A percentile compares a stretch with the other conserved stretches of the same genome.
Evolutionary conservation across 257 asterid species (phyloP).

Genomic region (Solanum ossicruentum): DNA sequence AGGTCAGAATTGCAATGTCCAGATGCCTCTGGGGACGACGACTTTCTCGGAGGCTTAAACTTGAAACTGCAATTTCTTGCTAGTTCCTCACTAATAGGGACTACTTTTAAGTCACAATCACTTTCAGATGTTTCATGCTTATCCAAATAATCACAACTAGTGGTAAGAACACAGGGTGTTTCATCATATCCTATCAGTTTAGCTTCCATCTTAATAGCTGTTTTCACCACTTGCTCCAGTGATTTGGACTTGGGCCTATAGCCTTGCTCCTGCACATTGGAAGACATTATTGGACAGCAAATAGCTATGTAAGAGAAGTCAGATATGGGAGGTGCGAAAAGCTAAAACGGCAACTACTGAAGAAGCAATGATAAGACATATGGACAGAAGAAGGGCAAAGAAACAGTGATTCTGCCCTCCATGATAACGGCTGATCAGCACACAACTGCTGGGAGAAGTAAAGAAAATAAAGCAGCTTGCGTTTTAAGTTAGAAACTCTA

Average conservation of each 20-base stretch:
- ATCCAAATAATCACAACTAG: constrained; percentile 4
- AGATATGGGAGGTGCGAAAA: not conserved
- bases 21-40: constrained; percentile 5
- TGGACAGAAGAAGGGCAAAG: not conserved
- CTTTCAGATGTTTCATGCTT: constrained; percentile 24
- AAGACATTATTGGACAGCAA: constrained; percentile 2
- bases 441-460: not conserved
- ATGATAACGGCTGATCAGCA: not conserved
- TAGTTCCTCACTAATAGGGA: constrained; percentile 17
- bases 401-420: not conserved
- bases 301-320: not conserved
- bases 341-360: not conserved
- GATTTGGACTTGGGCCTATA: constrained; percentile 41
- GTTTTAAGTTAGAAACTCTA: not conserved
- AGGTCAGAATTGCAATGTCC: constrained; percentile 12
- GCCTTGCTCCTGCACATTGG: constrained; percentile 55
- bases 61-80: constrained; percentile 4
- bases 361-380: not conserved
- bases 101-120: constrained; percentile 13
- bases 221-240: constrained; percentile 49
- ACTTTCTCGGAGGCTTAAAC: constrained; percentile 7
- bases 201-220: constrained; percentile 35
- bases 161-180: constrained; percentile 16
- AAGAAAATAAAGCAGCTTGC: not conserved
- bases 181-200: constrained; percentile 78